Conservation (phyloP, 345 rosid species). For the Syzygium grande region DNA sequence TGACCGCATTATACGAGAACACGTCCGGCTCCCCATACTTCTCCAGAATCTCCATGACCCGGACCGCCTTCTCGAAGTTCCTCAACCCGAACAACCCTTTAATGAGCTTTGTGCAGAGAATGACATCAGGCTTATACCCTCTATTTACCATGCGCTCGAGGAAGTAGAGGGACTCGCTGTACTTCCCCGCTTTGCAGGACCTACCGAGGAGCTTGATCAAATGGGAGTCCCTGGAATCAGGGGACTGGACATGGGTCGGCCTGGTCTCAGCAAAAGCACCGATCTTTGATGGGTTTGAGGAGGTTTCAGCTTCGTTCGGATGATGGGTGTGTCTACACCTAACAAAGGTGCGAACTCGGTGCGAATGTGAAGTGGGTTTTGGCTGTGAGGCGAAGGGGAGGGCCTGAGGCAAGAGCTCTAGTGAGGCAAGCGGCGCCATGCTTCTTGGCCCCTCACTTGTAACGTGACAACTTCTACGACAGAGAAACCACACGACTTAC, state of each 20-base stretch:
- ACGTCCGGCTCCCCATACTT: slow-evolving; percentile 64
- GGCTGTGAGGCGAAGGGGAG: slow-evolving; percentile 11
- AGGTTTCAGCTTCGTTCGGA: background rate
- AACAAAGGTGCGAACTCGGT: slow-evolving; percentile 3
- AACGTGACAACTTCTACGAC: background rate
- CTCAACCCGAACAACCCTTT: slow-evolving; percentile 53
- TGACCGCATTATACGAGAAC: slow-evolving; percentile 72
- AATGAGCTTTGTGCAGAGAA: slow-evolving; percentile 72
- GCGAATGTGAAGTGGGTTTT: slow-evolving; percentile 24
- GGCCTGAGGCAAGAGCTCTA: slow-evolving; percentile 1
- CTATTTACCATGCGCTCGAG: slow-evolving; percentile 61
- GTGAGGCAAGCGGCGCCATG: background rate
- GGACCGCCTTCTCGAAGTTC: slow-evolving; percentile 48
- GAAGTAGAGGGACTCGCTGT: slow-evolving; percentile 53
- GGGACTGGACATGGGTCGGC: slow-evolving; percentile 38
- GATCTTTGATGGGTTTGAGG: slow-evolving; percentile 3
- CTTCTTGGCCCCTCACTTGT: background rate
- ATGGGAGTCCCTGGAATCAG: slow-evolving; percentile 50
- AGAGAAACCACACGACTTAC: background rate
- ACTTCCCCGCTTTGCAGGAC: slow-evolving; percentile 53
- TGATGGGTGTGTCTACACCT: background rate
- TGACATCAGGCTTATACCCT: slow-evolving; percentile 59
- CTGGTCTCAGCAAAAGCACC: slow-evolving; percentile 26
- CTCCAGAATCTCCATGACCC: slow-evolving; percentile 77
- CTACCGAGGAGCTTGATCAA: slow-evolving; percentile 43